Base-by-base conservation (phyloP, 108 stramenopile genomes). In the Skeletonema marinoi region DNA sequence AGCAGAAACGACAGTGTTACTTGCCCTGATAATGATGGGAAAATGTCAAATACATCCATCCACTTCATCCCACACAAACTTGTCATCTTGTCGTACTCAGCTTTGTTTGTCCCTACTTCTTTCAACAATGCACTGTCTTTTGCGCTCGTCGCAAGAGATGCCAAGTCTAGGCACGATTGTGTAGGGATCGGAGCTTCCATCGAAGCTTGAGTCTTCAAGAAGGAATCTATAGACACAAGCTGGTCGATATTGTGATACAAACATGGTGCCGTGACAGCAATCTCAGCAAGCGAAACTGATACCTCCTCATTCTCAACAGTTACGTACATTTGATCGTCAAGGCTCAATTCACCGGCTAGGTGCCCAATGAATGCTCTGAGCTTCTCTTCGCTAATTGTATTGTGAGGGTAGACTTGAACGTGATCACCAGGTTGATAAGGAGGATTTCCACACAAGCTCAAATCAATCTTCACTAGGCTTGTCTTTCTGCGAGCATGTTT, bases 351-450 rank as follows among this genome's bases (percentile, higher is more conserved):
- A 1, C 70, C 32, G 13, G 59, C 17, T 4, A 71, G 5, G 33
- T 70, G 44, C 5, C 54, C 31, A 33, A 70, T 30, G 48, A 58
- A 70, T 42, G 54, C 30, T 60, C 56, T 16, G 12, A 71, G 59
- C 60, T 58, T 38, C 8, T 71, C 59, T 30, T 41, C 39, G 9
- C 25, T 60, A 5, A 71, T 60, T 30, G 13, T 32, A 41, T 60
- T 60, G 36, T 32, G 70, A 25, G 70, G 70, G 29, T 41, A 58
- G 29, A 71, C 16, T 8, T 51, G 70, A 16, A 60, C 30, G 41
- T 71, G 70, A 60, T 71, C 70, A 11, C 70, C 70, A n/a, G 54
- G 62, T 30, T 63, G 62, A 63, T 70, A 70, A 3, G 68, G 68
- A 14, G 68, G 68, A 31, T 29, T 56, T 30, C 68, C 68, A 19